Conservation (phyloP, 1,284 basidiomycete genomes). For the Boletus smithii region DNA sequence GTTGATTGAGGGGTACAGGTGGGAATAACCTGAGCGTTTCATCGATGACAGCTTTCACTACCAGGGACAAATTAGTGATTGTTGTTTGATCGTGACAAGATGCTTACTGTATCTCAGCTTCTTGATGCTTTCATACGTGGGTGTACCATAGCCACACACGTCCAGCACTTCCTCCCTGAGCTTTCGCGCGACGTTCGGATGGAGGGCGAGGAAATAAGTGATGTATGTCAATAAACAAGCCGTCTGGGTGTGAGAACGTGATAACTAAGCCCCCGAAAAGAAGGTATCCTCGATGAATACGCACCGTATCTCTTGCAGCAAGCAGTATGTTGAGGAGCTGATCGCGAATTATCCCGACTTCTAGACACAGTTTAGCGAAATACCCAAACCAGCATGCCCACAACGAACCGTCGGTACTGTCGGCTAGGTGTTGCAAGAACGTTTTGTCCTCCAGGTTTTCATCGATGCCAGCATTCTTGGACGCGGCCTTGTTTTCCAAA, state of each 20-base stretch:
- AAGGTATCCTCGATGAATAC: constrained; percentile 19
- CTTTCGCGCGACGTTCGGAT: constrained; percentile 50
- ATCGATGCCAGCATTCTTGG: constrained; percentile 38
- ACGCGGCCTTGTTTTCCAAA: constrained; percentile 44
- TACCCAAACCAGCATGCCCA: constrained; percentile 3
- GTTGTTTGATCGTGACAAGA: constrained; percentile 12
- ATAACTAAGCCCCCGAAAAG: not conserved
- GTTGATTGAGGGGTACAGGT: constrained; percentile 64
- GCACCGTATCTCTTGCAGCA: constrained; percentile 69
- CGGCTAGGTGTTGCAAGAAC: constrained; percentile 64
- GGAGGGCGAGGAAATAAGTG: constrained; percentile 61
- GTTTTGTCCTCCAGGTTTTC: constrained; percentile 51
- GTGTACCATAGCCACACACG: constrained; percentile 47
- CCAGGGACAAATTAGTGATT: constrained; percentile 8
- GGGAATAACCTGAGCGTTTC: constrained; percentile 72
- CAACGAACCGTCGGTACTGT: constrained; percentile 55
- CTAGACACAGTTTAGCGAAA: constrained; percentile 32
- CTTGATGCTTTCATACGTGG: constrained; percentile 53
- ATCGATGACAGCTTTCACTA: constrained; percentile 70
- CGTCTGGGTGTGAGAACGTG: constrained; percentile 39
- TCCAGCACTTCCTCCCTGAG: constrained; percentile 61
- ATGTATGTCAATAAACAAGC: constrained; percentile 60
- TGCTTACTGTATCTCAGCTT: constrained; percentile 59
- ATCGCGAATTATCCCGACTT: constrained; percentile 58
- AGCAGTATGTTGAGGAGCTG: constrained; percentile 71